Evolutionary conservation across 2,329 filamentous ascomycete genomes (phyloP).

Genomic region (Fragosphaeria purpurea): DNA sequence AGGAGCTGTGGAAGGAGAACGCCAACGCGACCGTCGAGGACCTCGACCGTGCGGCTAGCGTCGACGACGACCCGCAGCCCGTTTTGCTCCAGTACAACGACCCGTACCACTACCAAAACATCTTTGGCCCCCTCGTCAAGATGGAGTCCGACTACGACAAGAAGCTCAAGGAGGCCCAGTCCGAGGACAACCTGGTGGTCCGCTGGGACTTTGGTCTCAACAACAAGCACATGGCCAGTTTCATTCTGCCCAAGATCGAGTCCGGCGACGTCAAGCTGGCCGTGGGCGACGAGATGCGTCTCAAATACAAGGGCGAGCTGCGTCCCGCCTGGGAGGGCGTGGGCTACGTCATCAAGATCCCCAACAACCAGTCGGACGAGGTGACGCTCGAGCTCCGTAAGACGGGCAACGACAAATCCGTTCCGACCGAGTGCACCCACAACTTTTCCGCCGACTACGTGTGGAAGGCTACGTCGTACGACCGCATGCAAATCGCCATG

Average conservation of each 20-base stretch:
- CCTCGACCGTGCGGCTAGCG: conserved; percentile 79
- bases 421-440: conserved; percentile 91
- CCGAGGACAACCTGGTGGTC: conserved; percentile 87
- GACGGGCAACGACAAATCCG: conserved; percentile 89
- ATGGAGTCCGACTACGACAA: conserved; percentile 99
- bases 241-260: conserved; percentile 92
- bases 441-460: conserved; percentile 99
- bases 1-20: conserved; percentile 98
- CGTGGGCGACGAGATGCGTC: conserved; percentile 95
- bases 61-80: conserved; percentile 90
- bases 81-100: conserved; percentile 93
- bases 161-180: conserved; percentile 96
- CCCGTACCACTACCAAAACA: conserved; percentile 97
- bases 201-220: conserved; percentile 94
- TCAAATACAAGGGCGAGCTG: conserved; percentile 92
- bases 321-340: conserved; percentile 93
- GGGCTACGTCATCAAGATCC: conserved; percentile 98
- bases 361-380: conserved; percentile 97
- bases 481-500: conserved; percentile 98
- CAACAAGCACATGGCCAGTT: conserved; percentile 93
- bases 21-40: conserved; percentile 79
- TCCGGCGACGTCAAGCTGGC: conserved; percentile 96
- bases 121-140: conserved; percentile 95
- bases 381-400: conserved; percentile 91
- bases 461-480: conserved; percentile 98